Evolutionary conservation across 345 rosid genomes (phyloP), one percentile per base, ranked within the genome.

Genomic region (Hibiscus tridactylites): DNA sequence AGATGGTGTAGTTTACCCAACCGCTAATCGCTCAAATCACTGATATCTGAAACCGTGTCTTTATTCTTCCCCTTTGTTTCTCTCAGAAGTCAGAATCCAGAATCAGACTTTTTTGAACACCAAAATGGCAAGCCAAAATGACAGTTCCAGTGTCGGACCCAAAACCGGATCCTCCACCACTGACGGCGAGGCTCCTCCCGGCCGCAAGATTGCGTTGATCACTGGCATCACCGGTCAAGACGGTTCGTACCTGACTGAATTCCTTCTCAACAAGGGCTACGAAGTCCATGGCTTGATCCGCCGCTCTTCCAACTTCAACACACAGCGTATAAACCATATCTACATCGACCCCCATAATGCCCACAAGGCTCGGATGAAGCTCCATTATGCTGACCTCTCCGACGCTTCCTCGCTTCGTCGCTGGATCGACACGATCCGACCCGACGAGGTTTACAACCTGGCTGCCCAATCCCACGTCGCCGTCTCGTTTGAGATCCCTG

Each of bases 201-300:
- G 26, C 42, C 76, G 37, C 47, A 91, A 81, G 78, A 70, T 87
- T 42, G 97, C 97, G 21, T 75, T 94, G 17, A 83, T 94, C 75
- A 88, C 97, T 19, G 98, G 98, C 12, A 90, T 94, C 68, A 94
- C 98, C 8, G 96, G 98, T 4, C 97, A 94, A 57, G 97, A 94
- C 54, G 98, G 98, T 9, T 94, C 97, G 1, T 94, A 94, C 79
- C 88, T 94, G 26, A 90, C 98, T 0, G 93, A 94, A 68, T 88
- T 94, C 77, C 86, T 94, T 29, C 91, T 94, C 68, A 58, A 73
- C 54, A 91, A 90, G 67, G 97, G 95, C 17, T 91, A 91, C 75
- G 77, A 87, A 67, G 95, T 88, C 29, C 97, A 94, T 66, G 97
- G 97, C 24, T 77, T 94, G 56, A 94, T 94, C 77, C 93, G 96